A percentile compares a stretch with the other conserved stretches of the same genome.
Evolutionary conservation across 805 yeast genomes (phyloP).

Genomic region (Yamadazyma paraphyllophila): DNA sequence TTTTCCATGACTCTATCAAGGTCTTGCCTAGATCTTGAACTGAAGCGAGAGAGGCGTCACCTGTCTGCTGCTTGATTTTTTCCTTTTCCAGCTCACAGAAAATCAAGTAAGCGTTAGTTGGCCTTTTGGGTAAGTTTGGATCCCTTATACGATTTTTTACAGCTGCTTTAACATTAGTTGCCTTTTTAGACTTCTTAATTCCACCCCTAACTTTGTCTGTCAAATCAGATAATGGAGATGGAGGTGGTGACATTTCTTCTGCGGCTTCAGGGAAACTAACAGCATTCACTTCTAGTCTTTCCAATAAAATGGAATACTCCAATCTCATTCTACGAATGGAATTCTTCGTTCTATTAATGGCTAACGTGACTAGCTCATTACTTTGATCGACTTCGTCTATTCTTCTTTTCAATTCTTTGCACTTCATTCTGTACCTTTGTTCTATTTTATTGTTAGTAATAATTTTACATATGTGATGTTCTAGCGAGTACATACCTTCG

Average conservation of each 20-base stretch:
- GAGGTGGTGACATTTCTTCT: constrained; percentile 41
- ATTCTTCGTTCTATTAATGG: constrained; percentile 72
- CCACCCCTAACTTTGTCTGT: constrained; percentile 21
- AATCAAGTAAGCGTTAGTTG: constrained; percentile 84
- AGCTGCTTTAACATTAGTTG: neutral
- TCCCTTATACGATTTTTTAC: constrained; percentile 45
- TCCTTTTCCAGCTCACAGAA: constrained; percentile 88
- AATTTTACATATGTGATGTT: neutral
- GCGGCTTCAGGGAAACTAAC: constrained; percentile 25
- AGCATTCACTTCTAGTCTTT: constrained; percentile 66
- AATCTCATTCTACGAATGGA: constrained; percentile 75
- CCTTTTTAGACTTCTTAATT: constrained; percentile 13
- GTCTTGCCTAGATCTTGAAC: constrained; percentile 68
- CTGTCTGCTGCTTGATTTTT: constrained; percentile 56
- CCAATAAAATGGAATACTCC: constrained; percentile 79
- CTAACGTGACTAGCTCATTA: constrained; percentile 73
- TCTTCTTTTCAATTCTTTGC: constrained; percentile 67
- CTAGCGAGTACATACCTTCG: constrained; percentile 33
- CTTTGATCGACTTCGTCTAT: constrained; percentile 71
- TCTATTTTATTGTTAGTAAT: constrained; percentile 19
- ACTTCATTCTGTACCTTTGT: constrained; percentile 55
- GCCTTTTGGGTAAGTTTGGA: constrained; percentile 84
- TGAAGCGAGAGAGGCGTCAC: constrained; percentile 20
- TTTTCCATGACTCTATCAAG: constrained; percentile 84
- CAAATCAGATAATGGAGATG: constrained; percentile 38